Evolutionary conservation across 306 rosid species (phyloP).

Genomic region (Cercis canadensis): DNA sequence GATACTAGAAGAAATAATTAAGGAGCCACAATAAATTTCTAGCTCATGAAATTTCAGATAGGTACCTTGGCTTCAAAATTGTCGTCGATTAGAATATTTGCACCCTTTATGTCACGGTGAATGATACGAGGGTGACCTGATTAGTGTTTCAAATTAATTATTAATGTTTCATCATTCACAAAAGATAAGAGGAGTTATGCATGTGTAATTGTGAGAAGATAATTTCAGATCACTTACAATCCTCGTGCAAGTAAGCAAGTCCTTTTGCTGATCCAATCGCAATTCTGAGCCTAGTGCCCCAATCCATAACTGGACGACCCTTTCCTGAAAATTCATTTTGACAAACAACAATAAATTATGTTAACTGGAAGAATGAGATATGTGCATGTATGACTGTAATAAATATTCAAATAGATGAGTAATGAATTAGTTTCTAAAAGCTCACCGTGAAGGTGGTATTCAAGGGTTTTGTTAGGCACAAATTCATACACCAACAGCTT

Average conservation of each 20-base stretch:
- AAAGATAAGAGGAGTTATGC: background rate
- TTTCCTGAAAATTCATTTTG: slow-evolving; percentile 46
- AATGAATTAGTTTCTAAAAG: too few relatives aligned
- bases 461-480: slow-evolving; percentile 81
- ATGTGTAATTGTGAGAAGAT: background rate
- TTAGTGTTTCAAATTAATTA: slow-evolving; percentile 9
- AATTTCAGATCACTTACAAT: slow-evolving; percentile 56
- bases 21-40: background rate
- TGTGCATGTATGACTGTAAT: background rate
- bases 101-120: slow-evolving; percentile 85
- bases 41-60: slow-evolving; percentile 7
- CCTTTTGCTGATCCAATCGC: slow-evolving; percentile 92
- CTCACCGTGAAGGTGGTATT: slow-evolving; percentile 81
- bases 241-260: slow-evolving; percentile 94
- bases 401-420: background rate
- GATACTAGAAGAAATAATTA: background rate
- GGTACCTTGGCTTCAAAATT: slow-evolving; percentile 85
- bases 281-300: slow-evolving; percentile 71
- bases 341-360: background rate
- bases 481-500: slow-evolving; percentile 78
- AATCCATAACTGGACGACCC: slow-evolving; percentile 61
- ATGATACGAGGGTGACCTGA: slow-evolving; percentile 94
- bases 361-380: background rate
- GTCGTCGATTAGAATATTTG: slow-evolving; percentile 79
- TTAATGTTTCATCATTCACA: background rate